A percentile compares a stretch with the other conserved stretches of the same genome.
These are phyloP conservation scores for Colletotrichum limetticola DNA, from an alignment of 2,329 filamentous ascomycete genomes.

Conservation along the genomic window DNA sequence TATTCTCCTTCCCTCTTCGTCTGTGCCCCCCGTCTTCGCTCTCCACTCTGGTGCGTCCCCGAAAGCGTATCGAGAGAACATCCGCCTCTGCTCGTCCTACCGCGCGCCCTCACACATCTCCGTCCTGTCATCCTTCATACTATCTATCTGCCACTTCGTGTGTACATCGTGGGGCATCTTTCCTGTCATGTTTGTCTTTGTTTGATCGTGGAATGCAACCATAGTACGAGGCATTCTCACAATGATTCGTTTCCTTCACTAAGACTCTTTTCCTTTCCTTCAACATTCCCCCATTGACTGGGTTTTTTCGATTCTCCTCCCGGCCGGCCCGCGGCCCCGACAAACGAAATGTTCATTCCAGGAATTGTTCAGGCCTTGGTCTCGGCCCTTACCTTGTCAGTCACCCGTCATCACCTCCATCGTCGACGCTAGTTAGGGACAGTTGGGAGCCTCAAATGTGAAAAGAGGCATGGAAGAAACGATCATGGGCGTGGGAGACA, in stretches of 20 bases:
- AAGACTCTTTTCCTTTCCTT: slow-evolving; percentile 42
- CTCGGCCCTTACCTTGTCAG: slow-evolving; percentile 67
- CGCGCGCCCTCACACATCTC: slow-evolving; percentile 27
- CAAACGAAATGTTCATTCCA: slow-evolving; percentile 55
- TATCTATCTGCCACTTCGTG: slow-evolving; percentile 33
- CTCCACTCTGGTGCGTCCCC: slow-evolving; percentile 26
- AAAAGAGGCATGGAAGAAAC: not conserved
- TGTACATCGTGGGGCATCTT: slow-evolving; percentile 30
- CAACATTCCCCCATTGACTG: slow-evolving; percentile 58
- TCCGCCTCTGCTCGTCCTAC: slow-evolving; percentile 6
- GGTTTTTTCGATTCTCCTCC: slow-evolving; percentile 47
- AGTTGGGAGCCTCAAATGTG: not conserved
- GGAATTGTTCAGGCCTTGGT: slow-evolving; percentile 59
- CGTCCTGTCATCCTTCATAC: slow-evolving; percentile 31
- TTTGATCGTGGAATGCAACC: slow-evolving; percentile 29
- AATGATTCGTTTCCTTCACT: slow-evolving; percentile 38
- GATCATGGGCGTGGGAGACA: not conserved
- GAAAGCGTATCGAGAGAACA: slow-evolving; percentile 12
- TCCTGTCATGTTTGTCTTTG: slow-evolving; percentile 23
- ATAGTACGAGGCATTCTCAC: slow-evolving; percentile 35
- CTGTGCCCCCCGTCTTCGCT: slow-evolving; percentile 1
- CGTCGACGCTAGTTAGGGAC: not conserved
- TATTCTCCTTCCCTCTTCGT: slow-evolving; percentile 14
- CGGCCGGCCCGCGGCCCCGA: slow-evolving; percentile 40
- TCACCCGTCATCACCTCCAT: slow-evolving; percentile 33